Conservation (phyloP, 2,329 filamentous ascomycete species). For the Scleromitrula shiraiana region DNA sequence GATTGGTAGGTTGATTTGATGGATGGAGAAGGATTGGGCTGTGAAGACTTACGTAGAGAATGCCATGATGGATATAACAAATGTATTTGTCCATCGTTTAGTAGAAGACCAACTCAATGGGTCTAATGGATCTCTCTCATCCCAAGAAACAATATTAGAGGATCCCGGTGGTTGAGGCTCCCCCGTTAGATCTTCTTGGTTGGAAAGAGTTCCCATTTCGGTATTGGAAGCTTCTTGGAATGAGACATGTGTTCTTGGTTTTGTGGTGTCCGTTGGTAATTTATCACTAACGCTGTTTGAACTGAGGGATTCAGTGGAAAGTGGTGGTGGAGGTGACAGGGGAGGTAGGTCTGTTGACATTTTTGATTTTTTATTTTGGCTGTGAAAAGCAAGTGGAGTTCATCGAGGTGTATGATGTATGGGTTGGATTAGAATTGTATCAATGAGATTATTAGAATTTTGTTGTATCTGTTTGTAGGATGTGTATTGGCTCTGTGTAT, state of each 20-base stretch:
- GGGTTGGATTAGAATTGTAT: too few relatives aligned
- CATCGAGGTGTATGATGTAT: too few relatives aligned
- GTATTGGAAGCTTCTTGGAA: not conserved
- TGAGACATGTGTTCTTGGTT: not conserved
- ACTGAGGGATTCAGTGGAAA: too few relatives aligned
- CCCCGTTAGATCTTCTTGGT: not conserved
- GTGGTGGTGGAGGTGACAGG: too few relatives aligned
- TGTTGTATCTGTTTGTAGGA: too few relatives aligned
- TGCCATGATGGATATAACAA: constrained; percentile 1
- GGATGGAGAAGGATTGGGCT: not conserved
- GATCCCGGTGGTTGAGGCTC: not conserved
- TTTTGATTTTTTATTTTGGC: too few relatives aligned
- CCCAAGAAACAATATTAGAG: constrained; percentile 68
- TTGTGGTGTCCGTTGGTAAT: not conserved
- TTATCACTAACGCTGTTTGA: too few relatives aligned
- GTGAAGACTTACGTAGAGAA: not conserved
- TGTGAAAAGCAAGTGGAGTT: too few relatives aligned
- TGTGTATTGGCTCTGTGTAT: too few relatives aligned
- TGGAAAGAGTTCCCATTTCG: not conserved
- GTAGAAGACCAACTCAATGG: constrained; percentile 36
- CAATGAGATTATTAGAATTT: too few relatives aligned
- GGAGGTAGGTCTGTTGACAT: too few relatives aligned
- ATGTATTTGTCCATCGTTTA: not conserved
- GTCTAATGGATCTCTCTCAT: constrained; percentile 33
- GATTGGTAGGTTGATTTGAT: too few relatives aligned